A percentile compares a stretch with the other conserved stretches of the same genome.
Evolutionary conservation across 2,329 filamentous ascomycete genomes (phyloP).

Genomic region (Monosporascus sp.): DNA sequence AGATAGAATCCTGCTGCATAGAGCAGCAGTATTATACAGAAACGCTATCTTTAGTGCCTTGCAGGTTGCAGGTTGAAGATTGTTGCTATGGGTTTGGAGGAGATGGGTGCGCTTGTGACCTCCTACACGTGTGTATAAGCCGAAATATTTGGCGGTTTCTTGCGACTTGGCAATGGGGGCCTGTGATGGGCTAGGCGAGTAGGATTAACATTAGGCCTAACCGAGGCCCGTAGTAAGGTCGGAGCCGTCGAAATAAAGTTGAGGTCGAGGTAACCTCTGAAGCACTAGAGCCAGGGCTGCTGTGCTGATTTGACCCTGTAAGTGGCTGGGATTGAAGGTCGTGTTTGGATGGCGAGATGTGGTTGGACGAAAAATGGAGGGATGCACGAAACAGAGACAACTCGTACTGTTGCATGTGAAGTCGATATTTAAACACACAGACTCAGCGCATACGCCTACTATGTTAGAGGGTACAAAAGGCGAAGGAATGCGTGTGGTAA

Average conservation of each 20-base stretch:
- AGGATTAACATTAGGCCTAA: slow-evolving; percentile 2
- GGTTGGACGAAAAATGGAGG: slow-evolving; percentile 24
- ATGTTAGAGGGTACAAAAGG: background rate
- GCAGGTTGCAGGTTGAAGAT: background rate
- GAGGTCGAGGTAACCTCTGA: no score
- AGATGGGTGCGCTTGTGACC: background rate
- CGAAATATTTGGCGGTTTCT: slow-evolving; percentile 4
- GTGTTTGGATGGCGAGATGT: slow-evolving; percentile 23
- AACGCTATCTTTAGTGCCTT: background rate
- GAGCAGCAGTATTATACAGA: background rate
- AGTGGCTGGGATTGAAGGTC: slow-evolving; percentile 20
- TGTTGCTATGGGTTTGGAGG: background rate
- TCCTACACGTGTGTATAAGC: background rate
- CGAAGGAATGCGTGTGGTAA: background rate
- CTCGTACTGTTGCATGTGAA: background rate
- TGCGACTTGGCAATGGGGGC: slow-evolving; percentile 12
- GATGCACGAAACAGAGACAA: background rate
- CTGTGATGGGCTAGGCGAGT: slow-evolving; percentile 11
- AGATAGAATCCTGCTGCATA: background rate
- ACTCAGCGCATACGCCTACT: background rate
- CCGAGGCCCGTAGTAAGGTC: no score
- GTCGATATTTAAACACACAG: background rate
- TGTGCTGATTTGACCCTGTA: slow-evolving; percentile 17
- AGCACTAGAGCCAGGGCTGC: slow-evolving; percentile 2
- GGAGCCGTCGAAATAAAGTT: no score